phyloP scores from a whole-genome alignment of 2,329 filamentous ascomycete species.

The Pestalotiopsis sp. region DNA sequence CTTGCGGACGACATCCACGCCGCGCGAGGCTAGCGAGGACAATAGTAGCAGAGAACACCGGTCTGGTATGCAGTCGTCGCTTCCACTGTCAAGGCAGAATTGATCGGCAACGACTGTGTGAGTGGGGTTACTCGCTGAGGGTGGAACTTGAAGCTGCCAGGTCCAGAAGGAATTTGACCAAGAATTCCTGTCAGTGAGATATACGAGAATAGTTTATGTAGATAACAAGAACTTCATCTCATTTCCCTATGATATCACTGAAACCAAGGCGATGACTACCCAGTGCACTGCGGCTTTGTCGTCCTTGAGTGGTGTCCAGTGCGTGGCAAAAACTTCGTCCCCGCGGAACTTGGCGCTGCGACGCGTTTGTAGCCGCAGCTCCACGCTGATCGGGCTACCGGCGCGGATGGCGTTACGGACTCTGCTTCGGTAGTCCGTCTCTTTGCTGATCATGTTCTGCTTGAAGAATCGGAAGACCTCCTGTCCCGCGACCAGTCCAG shows the following conservation, averaged over 20 bases:
- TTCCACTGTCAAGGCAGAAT: no score
- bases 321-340: constrained; percentile 24
- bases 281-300: constrained; percentile 19
- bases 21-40: background rate
- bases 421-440: constrained; percentile 25
- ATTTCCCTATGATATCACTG: constrained; percentile 11
- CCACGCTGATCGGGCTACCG: constrained; percentile 34
- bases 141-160: no score
- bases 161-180: no score
- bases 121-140: no score
- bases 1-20: background rate
- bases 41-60: no score
- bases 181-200: no score
- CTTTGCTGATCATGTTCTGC: constrained; percentile 26
- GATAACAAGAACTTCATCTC: background rate
- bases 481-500: constrained; percentile 22
- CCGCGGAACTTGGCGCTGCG: constrained; percentile 28
- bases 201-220: no score
- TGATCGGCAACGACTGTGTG: no score
- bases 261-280: constrained; percentile 20
- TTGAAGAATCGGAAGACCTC: constrained; percentile 30
- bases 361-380: constrained; percentile 28
- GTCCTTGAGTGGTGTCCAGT: constrained; percentile 29
- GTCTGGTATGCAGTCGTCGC: no score
- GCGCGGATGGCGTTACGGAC: constrained; percentile 21